Base-by-base conservation (phyloP, 2,329 filamentous ascomycete genomes). In the Colletotrichum liriopes region DNA sequence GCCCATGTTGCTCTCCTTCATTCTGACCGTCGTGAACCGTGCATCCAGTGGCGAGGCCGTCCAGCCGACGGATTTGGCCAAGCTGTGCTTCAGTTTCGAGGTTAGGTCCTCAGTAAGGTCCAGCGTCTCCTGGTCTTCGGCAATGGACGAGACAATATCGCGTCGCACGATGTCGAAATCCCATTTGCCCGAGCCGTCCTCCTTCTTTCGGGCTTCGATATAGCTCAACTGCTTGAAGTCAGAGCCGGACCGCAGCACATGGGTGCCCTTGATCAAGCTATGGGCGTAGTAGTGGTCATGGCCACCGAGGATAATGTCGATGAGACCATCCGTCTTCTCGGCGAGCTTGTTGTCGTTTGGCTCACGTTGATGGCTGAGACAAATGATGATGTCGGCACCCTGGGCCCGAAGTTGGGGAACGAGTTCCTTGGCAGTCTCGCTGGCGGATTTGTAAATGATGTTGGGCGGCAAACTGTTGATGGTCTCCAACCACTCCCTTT, bases 191-290 rank as follows among this genome's bases (percentile, higher is more conserved):
- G 78, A 73, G 3, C 81, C 85, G 39, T 83, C 80, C 1, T 79
- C 69, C 74, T 88, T 90, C 29, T 90, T 87, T 76, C 93, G 89
- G 1, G 90, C 93, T 80, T 97, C 94, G 64, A 98, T 88, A 78
- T 97, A 97, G 79, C 93, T 96, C 43, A 98, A 85, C 79, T 98
- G 93, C 82, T 96, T 97, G 83, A 98, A 98, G 80, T 98, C 95
- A 23, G 92, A 94, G 0, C 95, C 95, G 0, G 94, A 97, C 1
- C 95, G 90, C n/a, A 98, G 85, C 3, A 97, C 90, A 77, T 98
- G 95, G 0, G 90, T 93, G 11, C 92, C 92, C 73, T 95, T 95
- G 80, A 96, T 88, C 67, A 95, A 78, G 66, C 87, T 89, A 82
- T 98, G 94, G 20, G 88, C 88, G 79, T 98, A 98, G 82, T 93